Percentiles rank a stretch among this genome's conserved stretches.
phyloP scores from a whole-genome alignment of 306 rosid genomes.

The Prunus mume region DNA sequence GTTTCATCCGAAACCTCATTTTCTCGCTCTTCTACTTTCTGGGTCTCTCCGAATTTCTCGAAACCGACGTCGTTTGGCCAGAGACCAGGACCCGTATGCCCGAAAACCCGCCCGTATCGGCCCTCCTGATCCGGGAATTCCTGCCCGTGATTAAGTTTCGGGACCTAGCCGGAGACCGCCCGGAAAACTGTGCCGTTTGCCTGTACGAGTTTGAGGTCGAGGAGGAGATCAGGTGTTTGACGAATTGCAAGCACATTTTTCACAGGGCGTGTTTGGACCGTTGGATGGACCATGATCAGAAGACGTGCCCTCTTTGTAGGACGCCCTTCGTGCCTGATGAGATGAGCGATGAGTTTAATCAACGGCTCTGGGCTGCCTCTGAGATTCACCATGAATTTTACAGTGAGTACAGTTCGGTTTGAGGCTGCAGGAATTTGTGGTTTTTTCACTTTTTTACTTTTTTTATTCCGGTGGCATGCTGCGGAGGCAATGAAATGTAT shows the following conservation, averaged over 20 bases:
- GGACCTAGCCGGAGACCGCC: conserved; percentile 32
- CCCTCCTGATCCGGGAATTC: conserved; percentile 58
- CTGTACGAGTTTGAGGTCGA: conserved; percentile 57
- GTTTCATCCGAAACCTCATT: conserved; percentile 52
- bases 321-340: conserved; percentile 66
- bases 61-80: conserved; percentile 48
- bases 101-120: conserved; percentile 52
- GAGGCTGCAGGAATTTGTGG: conserved; percentile 5
- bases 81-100: conserved; percentile 22
- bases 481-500: conserved; percentile 21
- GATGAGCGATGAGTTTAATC: conserved; percentile 52
- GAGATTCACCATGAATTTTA: conserved; percentile 26
- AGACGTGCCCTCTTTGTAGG: conserved; percentile 83
- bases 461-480: not conserved
- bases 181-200: conserved; percentile 76
- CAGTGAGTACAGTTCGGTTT: conserved; percentile 36
- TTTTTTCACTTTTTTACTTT: not conserved
- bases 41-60: conserved; percentile 68
- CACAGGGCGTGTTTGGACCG: conserved; percentile 83
- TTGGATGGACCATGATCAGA: conserved; percentile 95
- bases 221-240: conserved; percentile 75
- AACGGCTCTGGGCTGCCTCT: conserved; percentile 70
- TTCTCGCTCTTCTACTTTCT: conserved; percentile 51
- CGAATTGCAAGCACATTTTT: conserved; percentile 84
- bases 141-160: conserved; percentile 56